Percentiles rank a stretch among this genome's conserved stretches.
Conservation (phyloP, 225 moss, liverwort and hornwort species). For the Physcomitrellopsis africana region DNA sequence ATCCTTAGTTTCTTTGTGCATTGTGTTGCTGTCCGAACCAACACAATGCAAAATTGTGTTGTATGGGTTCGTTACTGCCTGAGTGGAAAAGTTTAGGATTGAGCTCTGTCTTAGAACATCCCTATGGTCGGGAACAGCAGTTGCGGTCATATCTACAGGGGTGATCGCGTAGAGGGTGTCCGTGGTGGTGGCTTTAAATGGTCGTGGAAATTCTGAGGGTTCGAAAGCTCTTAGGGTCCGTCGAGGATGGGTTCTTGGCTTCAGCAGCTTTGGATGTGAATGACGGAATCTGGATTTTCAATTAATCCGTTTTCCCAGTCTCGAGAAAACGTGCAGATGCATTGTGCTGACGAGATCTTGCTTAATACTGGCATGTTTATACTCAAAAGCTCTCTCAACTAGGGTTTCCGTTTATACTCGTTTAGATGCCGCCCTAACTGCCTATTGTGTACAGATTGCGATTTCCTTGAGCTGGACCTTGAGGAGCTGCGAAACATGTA, state of each 20-base stretch:
- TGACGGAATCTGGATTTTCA: background rate
- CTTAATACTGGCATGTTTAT: background rate
- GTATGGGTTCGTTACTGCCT: background rate
- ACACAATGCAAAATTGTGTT: background rate
- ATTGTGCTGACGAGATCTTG: background rate
- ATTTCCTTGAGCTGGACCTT: slow-evolving; percentile 7
- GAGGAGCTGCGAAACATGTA: slow-evolving; percentile 15
- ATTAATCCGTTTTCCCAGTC: background rate
- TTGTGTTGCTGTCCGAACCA: too few species aligned
- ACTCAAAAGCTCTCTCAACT: background rate
- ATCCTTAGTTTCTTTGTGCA: background rate
- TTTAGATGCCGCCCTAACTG: background rate
- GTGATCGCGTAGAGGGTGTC: slow-evolving; percentile 5
- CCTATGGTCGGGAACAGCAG: too few species aligned
- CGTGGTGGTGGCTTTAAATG: background rate
- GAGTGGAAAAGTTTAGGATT: background rate
- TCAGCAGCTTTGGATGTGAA: background rate
- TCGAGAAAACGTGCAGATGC: background rate
- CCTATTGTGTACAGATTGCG: slow-evolving; percentile 18
- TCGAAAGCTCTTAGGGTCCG: background rate
- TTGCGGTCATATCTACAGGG: background rate
- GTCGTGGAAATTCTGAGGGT: slow-evolving; percentile 3
- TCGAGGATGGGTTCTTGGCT: background rate
- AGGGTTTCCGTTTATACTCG: background rate
- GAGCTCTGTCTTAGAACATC: background rate